Evolutionary conservation across 2,329 filamentous ascomycete species (phyloP).

Genomic region (Trichoderma guizhouense): DNA sequence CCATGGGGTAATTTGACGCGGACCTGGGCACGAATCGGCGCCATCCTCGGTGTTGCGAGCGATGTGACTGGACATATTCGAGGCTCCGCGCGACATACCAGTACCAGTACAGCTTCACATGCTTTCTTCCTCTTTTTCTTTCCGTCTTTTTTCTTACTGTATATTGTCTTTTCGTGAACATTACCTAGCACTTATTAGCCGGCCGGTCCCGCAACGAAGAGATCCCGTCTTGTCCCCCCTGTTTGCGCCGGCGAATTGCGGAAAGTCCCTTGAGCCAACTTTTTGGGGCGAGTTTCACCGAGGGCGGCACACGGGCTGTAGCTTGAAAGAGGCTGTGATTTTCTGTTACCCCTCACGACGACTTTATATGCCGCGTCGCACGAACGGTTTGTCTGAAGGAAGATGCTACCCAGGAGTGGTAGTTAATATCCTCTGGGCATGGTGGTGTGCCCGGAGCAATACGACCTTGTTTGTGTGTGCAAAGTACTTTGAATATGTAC

Average conservation of each 20-base stretch:
- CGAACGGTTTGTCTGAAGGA: neutral
- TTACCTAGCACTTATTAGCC: neutral
- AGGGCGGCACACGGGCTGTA: neutral
- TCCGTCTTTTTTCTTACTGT: neutral
- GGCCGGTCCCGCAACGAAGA: neutral
- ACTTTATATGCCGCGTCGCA: neutral
- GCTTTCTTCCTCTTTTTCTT: neutral
- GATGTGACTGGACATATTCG: neutral
- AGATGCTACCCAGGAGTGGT: neutral
- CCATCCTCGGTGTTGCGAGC: neutral
- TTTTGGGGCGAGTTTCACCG: conserved; percentile 4
- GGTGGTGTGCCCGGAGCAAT: neutral
- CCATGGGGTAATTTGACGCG: conserved; percentile 10
- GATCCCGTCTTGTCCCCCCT: neutral
- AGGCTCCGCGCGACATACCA: neutral
- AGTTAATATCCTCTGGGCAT: neutral
- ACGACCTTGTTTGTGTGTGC: neutral
- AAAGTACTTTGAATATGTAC: neutral
- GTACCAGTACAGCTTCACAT: neutral
- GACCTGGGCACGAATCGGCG: neutral
- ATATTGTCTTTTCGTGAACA: neutral
- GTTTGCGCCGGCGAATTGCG: neutral
- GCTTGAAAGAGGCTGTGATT: neutral
- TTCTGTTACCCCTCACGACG: neutral
- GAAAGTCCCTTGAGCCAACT: neutral